These are phyloP conservation scores for Pontederia crassipes DNA, from an alignment of 176 grass and related monocot species.

Conservation along the genomic window DNA sequence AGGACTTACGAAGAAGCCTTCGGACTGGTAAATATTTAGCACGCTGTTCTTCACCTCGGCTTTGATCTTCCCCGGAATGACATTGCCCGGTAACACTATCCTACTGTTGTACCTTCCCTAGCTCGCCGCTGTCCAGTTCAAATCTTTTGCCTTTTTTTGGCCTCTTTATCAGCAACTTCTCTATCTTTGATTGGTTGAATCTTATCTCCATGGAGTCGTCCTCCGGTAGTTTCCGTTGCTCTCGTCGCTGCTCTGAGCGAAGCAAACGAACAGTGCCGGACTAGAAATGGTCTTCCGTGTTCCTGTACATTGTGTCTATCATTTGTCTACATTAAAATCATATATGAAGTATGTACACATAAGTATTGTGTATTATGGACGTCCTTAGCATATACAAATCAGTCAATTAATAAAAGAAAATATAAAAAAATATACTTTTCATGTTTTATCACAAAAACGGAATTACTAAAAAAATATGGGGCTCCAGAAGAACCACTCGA, in stretches of 20 bases:
- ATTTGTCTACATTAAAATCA: slow-evolving; percentile 17
- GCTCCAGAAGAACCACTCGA: no score
- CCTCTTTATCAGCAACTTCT: slow-evolving; percentile 17
- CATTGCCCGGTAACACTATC: slow-evolving; percentile 45
- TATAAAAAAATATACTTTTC: no score
- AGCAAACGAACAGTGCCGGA: slow-evolving; percentile 12
- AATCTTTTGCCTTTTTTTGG: not conserved
- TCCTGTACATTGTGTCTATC: slow-evolving; percentile 50
- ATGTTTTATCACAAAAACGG: no score
- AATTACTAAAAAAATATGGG: no score
- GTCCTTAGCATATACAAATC: no score
- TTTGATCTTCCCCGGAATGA: slow-evolving; percentile 35
- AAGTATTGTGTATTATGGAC: no score
- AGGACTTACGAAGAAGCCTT: slow-evolving; percentile 31
- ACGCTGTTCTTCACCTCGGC: slow-evolving; percentile 46
- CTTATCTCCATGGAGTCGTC: slow-evolving; percentile 41
- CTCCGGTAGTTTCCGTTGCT: slow-evolving; percentile 8
- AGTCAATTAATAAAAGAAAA: no score
- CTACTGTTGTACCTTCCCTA: slow-evolving; percentile 42
- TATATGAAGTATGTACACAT: no score
- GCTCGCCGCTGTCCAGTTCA: slow-evolving; percentile 30
- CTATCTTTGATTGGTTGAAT: slow-evolving; percentile 39
- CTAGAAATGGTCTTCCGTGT: slow-evolving; percentile 20
- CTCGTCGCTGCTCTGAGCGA: not conserved
- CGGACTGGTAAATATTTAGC: slow-evolving; percentile 32